Evolutionary conservation across 495 filamentous ascomycete species (phyloP), one percentile per base, ranked within the genome.

Genomic region (Xanthoparmelia taractica): DNA sequence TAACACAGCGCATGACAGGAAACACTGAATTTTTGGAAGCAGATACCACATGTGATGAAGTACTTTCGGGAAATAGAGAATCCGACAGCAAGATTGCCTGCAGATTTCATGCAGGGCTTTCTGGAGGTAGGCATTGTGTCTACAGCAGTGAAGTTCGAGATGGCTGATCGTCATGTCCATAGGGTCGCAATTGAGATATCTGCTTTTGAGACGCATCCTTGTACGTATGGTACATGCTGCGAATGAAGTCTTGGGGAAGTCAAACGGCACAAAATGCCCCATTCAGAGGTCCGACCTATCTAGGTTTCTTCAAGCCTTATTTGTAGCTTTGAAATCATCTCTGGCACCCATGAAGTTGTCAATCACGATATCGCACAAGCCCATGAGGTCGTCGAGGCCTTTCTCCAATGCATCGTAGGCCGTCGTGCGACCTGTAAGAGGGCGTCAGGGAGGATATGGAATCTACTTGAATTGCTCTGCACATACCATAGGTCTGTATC

Each of bases 11-110:
- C 36, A 65, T 61, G 17, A 59, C 65, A 96, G 91, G 94, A 98
- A 84, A 97, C 91, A 41, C 83, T 97, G 79, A 98, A 97, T 77
- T 98, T 87, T 84, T 98, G 95, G 94, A 96, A 96, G 78, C 95
- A 97, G 78, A 82, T 93, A 59, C 88, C 89, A 56, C 94, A 98
- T 73, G 84, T 98, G 67, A 89, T 98, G 82, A 96, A 96, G 72
- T 98, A 95, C 77, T 98, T 97, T 82, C 84, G 91, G 69, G 79
- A 85, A 73, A 91, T 96, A 75, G 92, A 96, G 74, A 90, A 96
- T 66, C 82, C 85, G 31, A 85, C 81, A 65, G 87, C 88, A 63
- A 83, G 82, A 67, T 76, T 96, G 75, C 94, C 94, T 36, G 79
- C 82, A 63, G 91, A 84, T 75, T 97, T 98, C 77, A 91, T 98